Evolutionary conservation across 345 rosid genomes (phyloP), one percentile per base, ranked within the genome.

Genomic region (Mangifera indica): DNA sequence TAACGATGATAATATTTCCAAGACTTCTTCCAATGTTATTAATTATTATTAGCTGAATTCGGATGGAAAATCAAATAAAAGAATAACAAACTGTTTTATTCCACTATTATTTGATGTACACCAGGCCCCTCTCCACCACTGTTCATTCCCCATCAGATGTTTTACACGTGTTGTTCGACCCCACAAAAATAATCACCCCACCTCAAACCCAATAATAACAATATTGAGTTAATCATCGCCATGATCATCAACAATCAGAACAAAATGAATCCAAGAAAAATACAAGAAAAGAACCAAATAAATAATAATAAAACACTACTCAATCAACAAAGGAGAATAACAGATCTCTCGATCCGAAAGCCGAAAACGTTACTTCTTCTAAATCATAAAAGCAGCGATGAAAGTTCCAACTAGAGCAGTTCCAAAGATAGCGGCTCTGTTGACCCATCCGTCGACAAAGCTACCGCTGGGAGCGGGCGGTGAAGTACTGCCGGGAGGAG

Each of bases 311-410:
- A 14, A 75, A 66, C 54, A 66, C 72, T 65, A 78, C 59, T 60
- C 72, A 57, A 66, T 55, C 24, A 67, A 62, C 34, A 55, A 56
- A 71, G 29, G 48, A 72, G 17, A 60, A 60, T 7, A 65, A 53
- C 58, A 78, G 78, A 77, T 79, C 81, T 54, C 67, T 65, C 32
- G 72, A 76, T 55, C 79, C 60, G 45, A 52, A 66, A 71, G 79
- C 78, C 76, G 49, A 45, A 0, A 17, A 52, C 48, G 25, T 44
- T 61, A 13, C 15, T 25, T 11, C 51, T 55, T 73, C 77, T 85
- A 89, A 66, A 88, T 90, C 86, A 87, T 83, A 72, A 83, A 69
- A 62, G 77, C 81, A 73, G 89, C 87, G 68, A 84, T 82, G 69
- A 87, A 20, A 65, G 84, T 77, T 61, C 82, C 92, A 10, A 85